These are phyloP conservation scores for Linnemannia schmuckeri DNA, from an alignment of 192 early-diverging fungal species.

Conservation along the genomic window DNA sequence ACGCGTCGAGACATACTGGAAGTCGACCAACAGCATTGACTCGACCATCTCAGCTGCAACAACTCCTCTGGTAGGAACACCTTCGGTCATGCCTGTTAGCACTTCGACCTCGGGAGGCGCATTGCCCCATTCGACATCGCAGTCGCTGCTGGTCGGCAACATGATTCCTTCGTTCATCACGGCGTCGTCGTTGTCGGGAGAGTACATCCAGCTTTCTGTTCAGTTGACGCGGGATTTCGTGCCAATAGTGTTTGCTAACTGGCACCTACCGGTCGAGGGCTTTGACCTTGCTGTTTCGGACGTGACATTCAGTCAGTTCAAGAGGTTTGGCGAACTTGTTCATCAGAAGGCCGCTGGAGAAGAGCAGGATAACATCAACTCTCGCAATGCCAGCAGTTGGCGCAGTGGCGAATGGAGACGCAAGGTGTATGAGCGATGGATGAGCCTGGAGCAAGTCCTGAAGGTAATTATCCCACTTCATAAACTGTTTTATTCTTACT, in stretches of 20 bases:
- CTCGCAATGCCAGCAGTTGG: constrained; percentile 25
- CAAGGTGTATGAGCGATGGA: constrained; percentile 57
- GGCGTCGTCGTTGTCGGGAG: constrained; percentile 90
- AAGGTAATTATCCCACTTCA: constrained; percentile 61
- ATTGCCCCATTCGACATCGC: constrained; percentile 36
- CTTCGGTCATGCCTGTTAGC: constrained; percentile 46
- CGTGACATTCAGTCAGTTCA: constrained; percentile 66
- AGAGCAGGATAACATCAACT: constrained; percentile 33
- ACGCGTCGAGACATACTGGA: constrained; percentile 99
- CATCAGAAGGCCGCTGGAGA: constrained; percentile 21
- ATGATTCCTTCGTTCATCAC: constrained; percentile 81
- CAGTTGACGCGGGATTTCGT: constrained; percentile 91
- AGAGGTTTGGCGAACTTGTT: constrained; percentile 51
- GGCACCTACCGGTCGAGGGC: constrained; percentile 72
- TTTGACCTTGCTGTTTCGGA: constrained; percentile 69
- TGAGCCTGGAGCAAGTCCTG: constrained; percentile 80
- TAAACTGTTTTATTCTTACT: not conserved
- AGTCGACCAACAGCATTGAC: constrained; percentile 86
- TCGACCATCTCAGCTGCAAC: constrained; percentile 51
- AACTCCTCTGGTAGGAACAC: constrained; percentile 35
- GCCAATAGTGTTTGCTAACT: constrained; percentile 88
- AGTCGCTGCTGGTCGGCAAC: constrained; percentile 43
- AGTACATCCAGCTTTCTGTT: constrained; percentile 91
- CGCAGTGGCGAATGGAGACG: constrained; percentile 47
- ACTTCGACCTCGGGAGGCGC: constrained; percentile 49